A percentile compares a stretch with the other conserved stretches of the same genome.
Conservation (phyloP, 371 early-diverging fungal genomes). For the Smittium culicis region DNA sequence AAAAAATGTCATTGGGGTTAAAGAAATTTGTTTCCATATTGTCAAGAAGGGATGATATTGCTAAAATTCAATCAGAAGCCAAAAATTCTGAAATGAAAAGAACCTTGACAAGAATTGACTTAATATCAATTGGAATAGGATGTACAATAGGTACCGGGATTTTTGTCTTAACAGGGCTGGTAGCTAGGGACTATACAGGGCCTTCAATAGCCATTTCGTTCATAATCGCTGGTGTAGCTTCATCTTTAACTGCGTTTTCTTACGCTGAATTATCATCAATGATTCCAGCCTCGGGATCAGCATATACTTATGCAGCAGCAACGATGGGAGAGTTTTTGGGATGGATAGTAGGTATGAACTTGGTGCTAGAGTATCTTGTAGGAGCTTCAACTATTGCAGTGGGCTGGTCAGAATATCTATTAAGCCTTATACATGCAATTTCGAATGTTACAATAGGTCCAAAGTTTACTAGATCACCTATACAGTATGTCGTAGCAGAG, state of each 20-base stretch:
- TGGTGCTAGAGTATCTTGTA: constrained; percentile 59
- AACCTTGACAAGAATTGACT: constrained; percentile 10
- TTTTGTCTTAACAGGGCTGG: constrained; percentile 42
- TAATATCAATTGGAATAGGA: constrained; percentile 35
- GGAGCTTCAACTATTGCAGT: constrained; percentile 48
- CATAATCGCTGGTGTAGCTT: constrained; percentile 45
- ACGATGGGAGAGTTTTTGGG: constrained; percentile 62
- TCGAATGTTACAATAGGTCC: not conserved
- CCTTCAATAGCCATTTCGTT: constrained; percentile 59
- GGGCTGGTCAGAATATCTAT: constrained; percentile 60
- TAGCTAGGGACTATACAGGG: constrained; percentile 51
- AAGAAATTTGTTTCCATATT: no score
- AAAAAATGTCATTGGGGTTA: no score
- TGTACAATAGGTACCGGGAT: constrained; percentile 35
- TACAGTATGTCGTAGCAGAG: not conserved
- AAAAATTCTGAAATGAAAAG: constrained; percentile 6
- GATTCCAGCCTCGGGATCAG: constrained; percentile 64
- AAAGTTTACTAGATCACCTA: constrained; percentile 3
- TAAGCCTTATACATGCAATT: constrained; percentile 33
- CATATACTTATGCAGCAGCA: constrained; percentile 64
- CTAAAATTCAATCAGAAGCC: not conserved
- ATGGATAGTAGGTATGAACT: constrained; percentile 63
- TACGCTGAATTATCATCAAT: constrained; percentile 62
- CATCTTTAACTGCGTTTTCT: constrained; percentile 49
- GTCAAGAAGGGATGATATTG: no score